Conservation (phyloP, 2,329 filamentous ascomycete genomes). For the Coleophoma crateriformis region DNA sequence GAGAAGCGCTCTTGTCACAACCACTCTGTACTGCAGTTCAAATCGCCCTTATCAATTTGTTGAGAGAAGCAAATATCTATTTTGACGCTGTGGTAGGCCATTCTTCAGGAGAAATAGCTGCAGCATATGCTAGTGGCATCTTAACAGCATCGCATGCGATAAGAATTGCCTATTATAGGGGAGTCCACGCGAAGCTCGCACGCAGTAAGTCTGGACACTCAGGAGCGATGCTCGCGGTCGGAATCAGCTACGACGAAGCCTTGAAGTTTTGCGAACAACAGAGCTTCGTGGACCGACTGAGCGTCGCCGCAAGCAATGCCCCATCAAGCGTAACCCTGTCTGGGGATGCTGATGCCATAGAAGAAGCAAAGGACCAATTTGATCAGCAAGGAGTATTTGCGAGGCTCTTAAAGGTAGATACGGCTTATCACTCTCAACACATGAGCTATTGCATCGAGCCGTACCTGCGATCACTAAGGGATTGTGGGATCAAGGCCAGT, state of each 20-base stretch:
- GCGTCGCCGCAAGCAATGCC: conserved; percentile 24
- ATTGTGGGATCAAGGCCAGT: not conserved
- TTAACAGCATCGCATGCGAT: conserved; percentile 23
- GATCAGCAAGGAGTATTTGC: conserved; percentile 4
- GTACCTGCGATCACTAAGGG: conserved; percentile 5
- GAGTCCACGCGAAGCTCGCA: conserved; percentile 1
- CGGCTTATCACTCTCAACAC: conserved; percentile 21
- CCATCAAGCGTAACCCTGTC: conserved; percentile 13
- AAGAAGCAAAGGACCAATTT: not conserved
- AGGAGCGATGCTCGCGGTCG: too few relatives aligned
- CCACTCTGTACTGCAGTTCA: not conserved
- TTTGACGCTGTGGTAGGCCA: not conserved
- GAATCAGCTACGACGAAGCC: too few relatives aligned
- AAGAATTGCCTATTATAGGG: conserved; percentile 2
- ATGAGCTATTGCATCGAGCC: conserved; percentile 18
- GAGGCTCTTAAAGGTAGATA: conserved; percentile 10
- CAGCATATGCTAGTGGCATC: not conserved
- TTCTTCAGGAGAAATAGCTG: conserved; percentile 1
- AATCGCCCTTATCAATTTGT: not conserved
- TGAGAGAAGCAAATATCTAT: not conserved
- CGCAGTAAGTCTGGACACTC: not conserved
- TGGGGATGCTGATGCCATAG: conserved; percentile 8
- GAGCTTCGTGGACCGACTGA: too few relatives aligned
- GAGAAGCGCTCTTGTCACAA: not conserved
- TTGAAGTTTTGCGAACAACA: too few relatives aligned